Evolutionary conservation across 2,329 filamentous ascomycete genomes (phyloP).

Genomic region (Teratosphaeriaceae sp.): DNA sequence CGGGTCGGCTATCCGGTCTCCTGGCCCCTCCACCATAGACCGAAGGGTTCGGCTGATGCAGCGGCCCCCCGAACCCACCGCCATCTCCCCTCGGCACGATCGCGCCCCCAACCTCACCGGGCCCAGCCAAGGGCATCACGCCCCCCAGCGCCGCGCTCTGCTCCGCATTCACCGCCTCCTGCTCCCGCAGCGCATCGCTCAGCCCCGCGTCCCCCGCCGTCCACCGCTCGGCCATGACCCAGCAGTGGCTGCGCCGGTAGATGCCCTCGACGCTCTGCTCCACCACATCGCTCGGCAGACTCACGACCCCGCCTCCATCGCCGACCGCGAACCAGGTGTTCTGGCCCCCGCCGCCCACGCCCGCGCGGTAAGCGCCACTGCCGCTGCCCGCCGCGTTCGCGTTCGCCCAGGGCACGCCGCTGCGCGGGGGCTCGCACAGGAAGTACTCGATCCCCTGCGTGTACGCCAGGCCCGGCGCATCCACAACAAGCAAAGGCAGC

Average conservation of each 20-base stretch:
- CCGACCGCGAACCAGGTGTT: conserved; percentile 68
- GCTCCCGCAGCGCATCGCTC: conserved; percentile 24
- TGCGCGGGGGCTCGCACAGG: conserved; percentile 67
- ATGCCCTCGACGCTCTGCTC: conserved; percentile 62
- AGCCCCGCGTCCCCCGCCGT: conserved; percentile 35
- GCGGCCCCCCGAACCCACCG: too few species aligned
- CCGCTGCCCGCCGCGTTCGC: conserved; percentile 54
- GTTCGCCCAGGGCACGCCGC: conserved; percentile 62
- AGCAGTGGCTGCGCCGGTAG: conserved; percentile 64
- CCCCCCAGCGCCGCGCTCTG: conserved; percentile 8
- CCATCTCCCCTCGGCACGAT: too few species aligned
- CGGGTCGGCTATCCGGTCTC: background rate
- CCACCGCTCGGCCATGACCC: conserved; percentile 59
- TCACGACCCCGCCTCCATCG: conserved; percentile 56
- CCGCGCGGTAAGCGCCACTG: too few species aligned
- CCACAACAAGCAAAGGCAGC: conserved; percentile 69
- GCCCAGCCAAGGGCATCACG: too few species aligned
- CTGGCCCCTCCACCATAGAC: too few species aligned
- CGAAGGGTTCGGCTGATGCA: too few species aligned
- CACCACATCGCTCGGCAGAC: conserved; percentile 56
- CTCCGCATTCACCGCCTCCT: conserved; percentile 15
- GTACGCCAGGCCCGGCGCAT: conserved; percentile 62
- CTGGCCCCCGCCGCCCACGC: conserved; percentile 23
- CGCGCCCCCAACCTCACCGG: too few species aligned
- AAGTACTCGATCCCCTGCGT: conserved; percentile 75